Percentiles rank a stretch among this genome's conserved stretches.
Evolutionary conservation across 192 early-diverging fungal species (phyloP).

Genomic region (Jimgerdemannia flammicorona): DNA sequence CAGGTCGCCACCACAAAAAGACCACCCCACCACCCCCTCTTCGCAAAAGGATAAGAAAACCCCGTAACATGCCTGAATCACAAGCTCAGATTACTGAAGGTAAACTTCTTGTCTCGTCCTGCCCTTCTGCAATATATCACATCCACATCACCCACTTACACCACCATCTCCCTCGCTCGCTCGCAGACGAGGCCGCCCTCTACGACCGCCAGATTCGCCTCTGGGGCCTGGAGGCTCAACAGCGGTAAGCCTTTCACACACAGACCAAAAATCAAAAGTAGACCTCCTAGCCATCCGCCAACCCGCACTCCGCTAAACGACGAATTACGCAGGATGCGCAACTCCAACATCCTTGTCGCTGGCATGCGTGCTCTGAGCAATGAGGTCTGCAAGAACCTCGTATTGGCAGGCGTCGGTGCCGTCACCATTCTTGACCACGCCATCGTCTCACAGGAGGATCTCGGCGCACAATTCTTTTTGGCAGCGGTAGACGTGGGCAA

Average conservation of each 20-base stretch:
- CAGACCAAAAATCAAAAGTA: neutral
- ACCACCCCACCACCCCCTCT: no score
- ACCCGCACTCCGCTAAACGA: neutral
- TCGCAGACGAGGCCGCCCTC: constrained; percentile 80
- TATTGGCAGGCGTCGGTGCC: constrained; percentile 79
- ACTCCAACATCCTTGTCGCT: constrained; percentile 68
- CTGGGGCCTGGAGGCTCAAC: constrained; percentile 95
- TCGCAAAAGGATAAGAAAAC: no score
- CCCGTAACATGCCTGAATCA: no score
- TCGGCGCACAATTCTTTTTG: constrained; percentile 77
- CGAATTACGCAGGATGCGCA: constrained; percentile 62
- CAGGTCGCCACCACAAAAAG: no score
- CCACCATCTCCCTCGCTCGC: no score
- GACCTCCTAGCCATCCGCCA: neutral
- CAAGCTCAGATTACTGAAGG: no score
- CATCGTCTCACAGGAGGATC: constrained; percentile 53
- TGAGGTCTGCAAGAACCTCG: constrained; percentile 92
- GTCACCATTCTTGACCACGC: constrained; percentile 67
- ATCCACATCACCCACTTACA: no score
- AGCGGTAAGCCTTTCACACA: constrained; percentile 40
- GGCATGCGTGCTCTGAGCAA: constrained; percentile 72
- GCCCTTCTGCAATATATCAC: no score
- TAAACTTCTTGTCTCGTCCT: no score
- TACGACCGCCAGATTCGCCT: constrained; percentile 98
- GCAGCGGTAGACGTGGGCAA: constrained; percentile 60